Evolutionary conservation across 208 protist species (phyloP), one percentile per base, ranked within the genome.

Genomic region (Angomonas ambiguus): DNA sequence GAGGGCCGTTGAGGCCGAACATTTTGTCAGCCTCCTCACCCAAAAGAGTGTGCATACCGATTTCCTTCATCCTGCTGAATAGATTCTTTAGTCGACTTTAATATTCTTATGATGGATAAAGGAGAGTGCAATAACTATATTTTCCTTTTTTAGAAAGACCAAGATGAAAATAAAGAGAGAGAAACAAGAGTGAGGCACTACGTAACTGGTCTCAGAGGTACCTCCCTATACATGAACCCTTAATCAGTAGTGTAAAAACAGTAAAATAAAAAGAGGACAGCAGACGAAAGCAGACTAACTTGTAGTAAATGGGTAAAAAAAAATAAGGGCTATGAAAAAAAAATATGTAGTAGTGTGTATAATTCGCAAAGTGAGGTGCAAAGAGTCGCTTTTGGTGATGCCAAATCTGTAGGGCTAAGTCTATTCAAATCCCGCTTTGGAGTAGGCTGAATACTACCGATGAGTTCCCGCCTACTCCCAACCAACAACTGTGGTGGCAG

Each of bases 41-140:
- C 25, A 56, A 77, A 49, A 86, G 66, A 57, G 90, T 82, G 25
- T 82, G 62, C 18, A 88, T 61, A 31, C 68, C 56, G 28, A 88
- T 65, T 4, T 75, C 53, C 51, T 72, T 76, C 80, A 82, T 76
- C n/a, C n/a, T n/a, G n/a, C 16, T 45, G 38, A 45, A 45, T 45
- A 45, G 16, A 45, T n/a, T 45, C 16, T 45, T 45, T n/a, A 45
- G 16, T n/a, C n/a, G n/a, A n/a, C n/a, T n/a, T n/a, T n/a, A n/a
- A n/a, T n/a, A n/a, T n/a, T n/a, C n/a, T n/a, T n/a, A n/a, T n/a
- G n/a, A n/a, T n/a, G n/a, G n/a, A n/a, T n/a, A n/a, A n/a, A n/a
- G n/a, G n/a, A n/a, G n/a, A n/a, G n/a, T n/a, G n/a, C n/a, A 34
- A 62, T 31, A 71, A 51, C 24, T 0, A 32, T 13, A 74, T 69